These are phyloP conservation scores for Termitomyces sp. DNA, from an alignment of 768 basidiomycete genomes.

Conservation along the genomic window DNA sequence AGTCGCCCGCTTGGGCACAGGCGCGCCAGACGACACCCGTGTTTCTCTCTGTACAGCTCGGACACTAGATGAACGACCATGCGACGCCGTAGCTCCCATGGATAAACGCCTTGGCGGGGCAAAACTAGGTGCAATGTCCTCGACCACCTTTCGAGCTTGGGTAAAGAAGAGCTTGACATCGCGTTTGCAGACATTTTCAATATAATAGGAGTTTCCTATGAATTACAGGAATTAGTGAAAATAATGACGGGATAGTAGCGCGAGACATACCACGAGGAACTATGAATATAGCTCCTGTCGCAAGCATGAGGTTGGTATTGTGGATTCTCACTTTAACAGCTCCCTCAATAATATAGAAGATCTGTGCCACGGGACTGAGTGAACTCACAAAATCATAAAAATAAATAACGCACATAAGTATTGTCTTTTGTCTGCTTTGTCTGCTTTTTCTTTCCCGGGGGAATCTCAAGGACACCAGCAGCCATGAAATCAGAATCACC, in stretches of 20 bases:
- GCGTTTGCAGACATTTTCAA: slow-evolving; percentile 81
- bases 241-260: no score
- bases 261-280: slow-evolving; percentile 38
- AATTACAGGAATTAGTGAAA: background rate
- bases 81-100: background rate
- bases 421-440: slow-evolving; percentile 91
- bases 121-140: slow-evolving; percentile 3
- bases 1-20: background rate
- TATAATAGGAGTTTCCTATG: slow-evolving; percentile 55
- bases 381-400: background rate
- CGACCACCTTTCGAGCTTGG: slow-evolving; percentile 57
- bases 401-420: slow-evolving; percentile 37
- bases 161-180: slow-evolving; percentile 87
- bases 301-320: slow-evolving; percentile 68
- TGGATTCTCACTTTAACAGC: slow-evolving; percentile 85
- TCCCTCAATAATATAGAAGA: slow-evolving; percentile 75
- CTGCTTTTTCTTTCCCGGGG: slow-evolving; percentile 71
- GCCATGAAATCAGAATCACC: slow-evolving; percentile 90
- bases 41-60: background rate
- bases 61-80: background rate
- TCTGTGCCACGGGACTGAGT: slow-evolving; percentile 16
- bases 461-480: slow-evolving; percentile 82
- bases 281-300: slow-evolving; percentile 41
- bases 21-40: background rate
- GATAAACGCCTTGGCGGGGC: slow-evolving; percentile 8